Evolutionary conservation across 2,329 filamentous ascomycete species (phyloP), one percentile per base, ranked within the genome.

Genomic region (Malbranchea cinnamomea): DNA sequence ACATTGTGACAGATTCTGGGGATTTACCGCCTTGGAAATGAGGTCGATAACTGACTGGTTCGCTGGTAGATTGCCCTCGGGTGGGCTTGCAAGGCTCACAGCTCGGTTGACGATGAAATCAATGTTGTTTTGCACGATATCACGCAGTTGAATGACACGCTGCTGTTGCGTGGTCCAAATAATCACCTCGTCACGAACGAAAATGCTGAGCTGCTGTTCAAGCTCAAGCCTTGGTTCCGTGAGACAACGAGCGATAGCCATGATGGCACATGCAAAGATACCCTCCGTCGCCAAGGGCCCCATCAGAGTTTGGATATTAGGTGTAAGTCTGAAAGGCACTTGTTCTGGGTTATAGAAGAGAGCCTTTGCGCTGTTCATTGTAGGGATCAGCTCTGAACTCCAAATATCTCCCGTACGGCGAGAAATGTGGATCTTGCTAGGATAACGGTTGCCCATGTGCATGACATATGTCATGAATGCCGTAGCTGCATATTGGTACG

Each of bases 381-480:
- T 79, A 1, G 89, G 83, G 57, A 95, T 81, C 30, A 95, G 66
- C 54, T 99, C 89, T 5, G 83, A 83, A 27, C 84, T 85, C 91
- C 91, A 98, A 42, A 98, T 80, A 47, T 91, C 89, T 40, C 91
- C 91, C 4, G 78, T 84, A 17, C 71, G 71, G 14, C 84, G 77
- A 7, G 83, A 78, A 47, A 98, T 91, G 56, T 80, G 78, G 54
- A 95, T 78, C 66, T 98, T 98, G 56, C 85, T 83, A 4, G 89
- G 91, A 54, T 89, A 93, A 17, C 89, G 80, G 52, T 83, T 83
- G 51, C 87, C 83, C 74, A 98, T 95, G 60, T 87, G 87, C 62
- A 99, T 78, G 35, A 94, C 78, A 51, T 95, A 98, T 3, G 89
- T 95, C 79, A 98, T 93, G 60, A 98, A 98, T 1, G 89, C 93